Percentiles rank a stretch among this genome's conserved stretches.
These are phyloP conservation scores for Pezicula carpinea DNA, from an alignment of 2,329 filamentous ascomycete species.

Conservation along the genomic window DNA sequence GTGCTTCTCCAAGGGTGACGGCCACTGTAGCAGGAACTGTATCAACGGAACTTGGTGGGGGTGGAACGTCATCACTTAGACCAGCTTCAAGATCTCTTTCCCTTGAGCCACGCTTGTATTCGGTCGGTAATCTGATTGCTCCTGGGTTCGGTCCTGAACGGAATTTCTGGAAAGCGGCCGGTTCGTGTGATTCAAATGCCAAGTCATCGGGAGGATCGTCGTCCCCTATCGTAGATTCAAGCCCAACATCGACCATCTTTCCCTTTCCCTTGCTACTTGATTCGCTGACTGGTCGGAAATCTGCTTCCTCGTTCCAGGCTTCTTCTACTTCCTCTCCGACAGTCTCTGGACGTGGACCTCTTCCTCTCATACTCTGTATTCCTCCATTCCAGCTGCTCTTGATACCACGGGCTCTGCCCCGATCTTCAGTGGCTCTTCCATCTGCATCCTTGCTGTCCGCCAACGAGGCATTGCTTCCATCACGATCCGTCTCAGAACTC, in stretches of 20 bases:
- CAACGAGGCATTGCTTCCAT: conserved; percentile 53
- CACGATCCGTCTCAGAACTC: conserved; percentile 77
- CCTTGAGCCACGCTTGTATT: conserved; percentile 14
- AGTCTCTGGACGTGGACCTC: conserved; percentile 20
- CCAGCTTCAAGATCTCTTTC: conserved; percentile 20
- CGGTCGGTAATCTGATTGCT: conserved; percentile 24
- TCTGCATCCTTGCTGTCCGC: conserved; percentile 47
- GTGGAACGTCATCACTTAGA: conserved; percentile 11
- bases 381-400: conserved; percentile 60
- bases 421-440: conserved; percentile 39
- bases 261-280: conserved; percentile 49
- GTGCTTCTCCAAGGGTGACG: conserved; percentile 61
- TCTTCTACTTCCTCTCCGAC: conserved; percentile 33
- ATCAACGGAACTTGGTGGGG: conserved; percentile 23
- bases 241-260: conserved; percentile 78
- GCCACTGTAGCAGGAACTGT: conserved; percentile 53
- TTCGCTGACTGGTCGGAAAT: conserved; percentile 20
- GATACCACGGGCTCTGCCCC: conserved; percentile 44
- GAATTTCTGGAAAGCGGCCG: conserved; percentile 61
- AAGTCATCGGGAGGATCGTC: conserved; percentile 58
- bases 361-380: conserved; percentile 23
- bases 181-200: conserved; percentile 48
- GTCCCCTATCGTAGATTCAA: conserved; percentile 62
- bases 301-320: conserved; percentile 21
- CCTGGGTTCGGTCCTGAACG: conserved; percentile 23